Evolutionary conservation across 169 alveolate species (phyloP), one percentile per base, ranked within the genome.

Genomic region (Plasmodium vivax): DNA sequence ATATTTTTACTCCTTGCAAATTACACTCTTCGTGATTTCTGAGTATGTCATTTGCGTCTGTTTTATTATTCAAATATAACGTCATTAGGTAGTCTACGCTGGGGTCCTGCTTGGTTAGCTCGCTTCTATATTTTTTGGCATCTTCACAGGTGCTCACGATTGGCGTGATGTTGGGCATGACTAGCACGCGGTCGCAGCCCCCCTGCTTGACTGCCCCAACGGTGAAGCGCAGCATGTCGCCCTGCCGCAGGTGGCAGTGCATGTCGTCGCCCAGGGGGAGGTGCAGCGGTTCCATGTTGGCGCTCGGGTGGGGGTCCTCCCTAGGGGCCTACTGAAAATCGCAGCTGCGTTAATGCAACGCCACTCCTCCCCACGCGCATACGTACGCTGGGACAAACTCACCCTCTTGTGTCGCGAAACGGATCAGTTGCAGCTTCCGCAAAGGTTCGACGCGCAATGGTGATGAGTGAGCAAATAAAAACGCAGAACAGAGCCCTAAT

Each of bases 221-320:
- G 2, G 93, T 93, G 68, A 85, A 82, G 10, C 43, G 36, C 30
- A 87, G 51, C 96, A 58, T 83, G 41, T 97, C 97, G 36, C 43
- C 98, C 96, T 45, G 97, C 93, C 98, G 79, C 45, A 96, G 93
- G 68, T 96, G 98, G 87, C 97, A 94, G 85, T 96, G 98, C 87
- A 96, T 96, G 72, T 96, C 98, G 90, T 96, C 98, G 6, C 92
- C 94, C 45, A 90, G n/a, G 6, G 80, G 91, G 12, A 90, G 38
- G 14, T 10, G n/a, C 51, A 90, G 47, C 7, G 72, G 58, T 3
- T 56, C 80, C 58, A 30, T 51, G 74, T 41, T 0, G 77, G 41
- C 5, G 77, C 7, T 1, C 43, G 27, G 23, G 8, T 30, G 32
- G 77, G 14, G 77, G n/a, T 27, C 12, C 30, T 2, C 23, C 0